These are phyloP conservation scores for Brassica rapa DNA, from an alignment of 345 rosid genomes.

Conservation along the genomic window DNA sequence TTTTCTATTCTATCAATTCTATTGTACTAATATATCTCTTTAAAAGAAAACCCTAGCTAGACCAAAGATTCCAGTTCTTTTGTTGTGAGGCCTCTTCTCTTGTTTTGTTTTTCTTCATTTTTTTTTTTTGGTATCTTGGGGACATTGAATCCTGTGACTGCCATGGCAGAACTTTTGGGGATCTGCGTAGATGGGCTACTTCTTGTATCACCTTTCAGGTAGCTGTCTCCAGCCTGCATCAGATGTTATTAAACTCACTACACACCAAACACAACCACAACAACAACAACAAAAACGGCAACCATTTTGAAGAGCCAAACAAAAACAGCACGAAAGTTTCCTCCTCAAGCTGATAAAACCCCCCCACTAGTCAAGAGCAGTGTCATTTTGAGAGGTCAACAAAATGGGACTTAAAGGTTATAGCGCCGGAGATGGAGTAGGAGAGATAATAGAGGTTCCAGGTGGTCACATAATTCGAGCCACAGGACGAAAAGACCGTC, in stretches of 20 bases:
- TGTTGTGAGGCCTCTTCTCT: slow-evolving; percentile 9
- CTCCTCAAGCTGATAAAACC: slow-evolving; percentile 6
- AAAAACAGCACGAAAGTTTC: slow-evolving; percentile 33
- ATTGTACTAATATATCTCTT: slow-evolving; percentile 24
- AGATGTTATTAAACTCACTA: slow-evolving; percentile 42
- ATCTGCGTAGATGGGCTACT: slow-evolving; percentile 45
- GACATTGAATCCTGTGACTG: slow-evolving; percentile 50
- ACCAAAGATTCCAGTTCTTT: slow-evolving; percentile 26
- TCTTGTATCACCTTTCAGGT: slow-evolving; percentile 45
- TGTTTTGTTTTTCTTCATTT: neutral
- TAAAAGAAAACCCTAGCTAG: slow-evolving; percentile 21
- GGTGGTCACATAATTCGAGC: slow-evolving; percentile 83
- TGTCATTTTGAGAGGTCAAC: slow-evolving; percentile 31
- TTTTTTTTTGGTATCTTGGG: slow-evolving; percentile 38
- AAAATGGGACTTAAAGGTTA: slow-evolving; percentile 51
- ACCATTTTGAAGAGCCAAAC: slow-evolving; percentile 32
- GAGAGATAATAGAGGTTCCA: slow-evolving; percentile 74
- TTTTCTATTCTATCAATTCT: neutral
- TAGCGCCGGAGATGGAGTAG: slow-evolving; percentile 37
- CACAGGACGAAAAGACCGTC: slow-evolving; percentile 77
- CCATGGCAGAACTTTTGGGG: slow-evolving; percentile 54
- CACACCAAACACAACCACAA: slow-evolving; percentile 29
- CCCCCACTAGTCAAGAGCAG: neutral
- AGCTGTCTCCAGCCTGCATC: slow-evolving; percentile 41
- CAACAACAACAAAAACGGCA: slow-evolving; percentile 34